phyloP scores from a whole-genome alignment of 805 yeast species.

The Ogataea allantospora region DNA sequence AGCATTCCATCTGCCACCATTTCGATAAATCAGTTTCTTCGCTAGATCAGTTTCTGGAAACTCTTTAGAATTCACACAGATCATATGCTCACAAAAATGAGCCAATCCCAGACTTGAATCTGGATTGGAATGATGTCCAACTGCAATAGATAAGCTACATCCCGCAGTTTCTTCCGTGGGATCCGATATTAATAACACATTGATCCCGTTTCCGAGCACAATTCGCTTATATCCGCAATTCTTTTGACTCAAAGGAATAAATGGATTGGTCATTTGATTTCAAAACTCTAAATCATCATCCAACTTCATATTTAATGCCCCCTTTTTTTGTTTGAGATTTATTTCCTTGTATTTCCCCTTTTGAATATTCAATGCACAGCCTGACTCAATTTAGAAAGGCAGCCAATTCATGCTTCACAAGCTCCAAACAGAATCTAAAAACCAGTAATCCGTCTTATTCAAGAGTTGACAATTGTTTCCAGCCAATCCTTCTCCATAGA shows the following conservation, averaged over 20 bases:
- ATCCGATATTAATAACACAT: slow-evolving; percentile 71
- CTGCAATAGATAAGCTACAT: slow-evolving; percentile 69
- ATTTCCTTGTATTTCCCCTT: slow-evolving; percentile 9
- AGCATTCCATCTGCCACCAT: slow-evolving; percentile 66
- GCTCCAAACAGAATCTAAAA: neutral
- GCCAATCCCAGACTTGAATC: slow-evolving; percentile 73
- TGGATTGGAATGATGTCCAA: slow-evolving; percentile 84
- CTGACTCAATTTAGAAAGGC: neutral
- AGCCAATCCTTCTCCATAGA: too few relatives aligned
- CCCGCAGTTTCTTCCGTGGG: slow-evolving; percentile 63
- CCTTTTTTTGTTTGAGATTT: slow-evolving; percentile 3
- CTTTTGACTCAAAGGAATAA: slow-evolving; percentile 16
- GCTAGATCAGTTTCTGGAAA: slow-evolving; percentile 49
- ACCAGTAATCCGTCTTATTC: too few relatives aligned
- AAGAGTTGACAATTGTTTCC: too few relatives aligned
- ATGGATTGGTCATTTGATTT: slow-evolving; percentile 11
- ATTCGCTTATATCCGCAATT: slow-evolving; percentile 44
- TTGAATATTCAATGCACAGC: slow-evolving; percentile 17
- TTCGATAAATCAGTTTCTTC: slow-evolving; percentile 40
- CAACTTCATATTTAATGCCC: neutral
- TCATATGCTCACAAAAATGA: slow-evolving; percentile 82
- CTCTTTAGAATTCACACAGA: slow-evolving; percentile 54
- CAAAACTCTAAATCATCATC: neutral
- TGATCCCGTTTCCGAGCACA: slow-evolving; percentile 65
- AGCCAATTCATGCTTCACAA: too few relatives aligned